Base-by-base conservation (phyloP, 768 basidiomycete genomes). In the Melanogaster broomeanus region DNA sequence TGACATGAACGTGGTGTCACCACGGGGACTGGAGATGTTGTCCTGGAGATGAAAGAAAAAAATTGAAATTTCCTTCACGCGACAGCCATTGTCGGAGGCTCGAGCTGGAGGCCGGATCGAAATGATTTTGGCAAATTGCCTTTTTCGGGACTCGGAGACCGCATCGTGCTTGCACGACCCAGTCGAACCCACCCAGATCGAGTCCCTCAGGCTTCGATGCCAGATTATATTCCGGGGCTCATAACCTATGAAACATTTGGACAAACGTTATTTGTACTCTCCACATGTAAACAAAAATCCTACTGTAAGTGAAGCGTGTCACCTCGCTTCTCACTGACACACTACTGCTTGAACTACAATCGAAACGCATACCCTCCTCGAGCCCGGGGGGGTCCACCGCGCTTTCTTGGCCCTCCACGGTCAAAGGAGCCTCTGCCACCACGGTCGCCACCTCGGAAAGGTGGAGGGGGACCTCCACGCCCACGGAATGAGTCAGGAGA, bases 361-460 rank as follows among this genome's bases (percentile, higher is more conserved):
- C 27, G 38, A 39, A 30, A 38, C 44, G 48, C 73, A 48, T 59
- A 76, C 76, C 77, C 78, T 57, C 74, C 75, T 48, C 65, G 68
- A 48, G 71, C 74, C 50, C 68, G 54, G n/a, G 62, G 64, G 40
- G 59, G 31, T 50, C 24, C 66, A 34, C n/a, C n/a, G n/a, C 61
- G 62, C 3, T 64, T 58, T 27, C 72, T 66, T 8, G 61, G 46
- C 7, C 68, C 63, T 24, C 63, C 59, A 24, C 62, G 61, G 53
- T 60, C 61, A 18, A 59, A 55, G 4, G 53, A 61, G 45, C 70
- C 69, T 52, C 72, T 60, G n/a, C 58, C 60, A 19, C 71, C 69
- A 24, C 65, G 64, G 45, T 68, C 61, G 13, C 61, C 46, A 15
- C 69, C 71, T 42, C 65, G 64, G 46, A 49, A 65, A 51, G 55